Percentiles rank a stretch among this genome's conserved stretches.
Evolutionary conservation across 805 yeast species (phyloP).

Genomic region (Wickerhamomyces canadensis): DNA sequence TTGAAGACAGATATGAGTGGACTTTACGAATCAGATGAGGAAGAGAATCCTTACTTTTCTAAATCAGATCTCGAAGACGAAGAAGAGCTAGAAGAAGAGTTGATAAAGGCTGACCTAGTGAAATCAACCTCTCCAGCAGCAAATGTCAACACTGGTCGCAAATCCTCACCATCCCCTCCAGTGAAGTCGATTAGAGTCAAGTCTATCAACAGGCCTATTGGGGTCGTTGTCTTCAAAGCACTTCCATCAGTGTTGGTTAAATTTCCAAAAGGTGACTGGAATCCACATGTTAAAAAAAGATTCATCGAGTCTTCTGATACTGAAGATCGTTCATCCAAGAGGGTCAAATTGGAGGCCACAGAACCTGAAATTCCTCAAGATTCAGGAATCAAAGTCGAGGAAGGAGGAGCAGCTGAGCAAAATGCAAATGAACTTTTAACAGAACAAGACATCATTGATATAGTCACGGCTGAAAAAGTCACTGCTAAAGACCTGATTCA

Average conservation of each 20-base stretch:
- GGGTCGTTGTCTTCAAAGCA: conserved; percentile 59
- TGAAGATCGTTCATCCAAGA: conserved; percentile 32
- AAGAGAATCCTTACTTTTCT: conserved; percentile 75
- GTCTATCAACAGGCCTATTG: conserved; percentile 41
- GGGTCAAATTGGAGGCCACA: conserved; percentile 32
- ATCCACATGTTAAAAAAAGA: conserved; percentile 47
- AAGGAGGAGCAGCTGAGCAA: conserved; percentile 12
- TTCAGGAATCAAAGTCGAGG: conserved; percentile 5
- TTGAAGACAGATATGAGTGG: conserved; percentile 82
- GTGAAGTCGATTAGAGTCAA: conserved; percentile 34
- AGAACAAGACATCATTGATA: conserved; percentile 62
- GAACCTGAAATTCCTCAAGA: neutral
- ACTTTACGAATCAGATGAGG: conserved; percentile 70
- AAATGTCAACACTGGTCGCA: conserved; percentile 8
- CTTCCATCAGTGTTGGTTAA: conserved; percentile 51
- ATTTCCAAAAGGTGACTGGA: conserved; percentile 84
- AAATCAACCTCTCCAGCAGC: conserved; percentile 21
- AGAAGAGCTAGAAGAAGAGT: conserved; percentile 33
- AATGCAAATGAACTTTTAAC: conserved; percentile 41
- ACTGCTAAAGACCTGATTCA: conserved; percentile 60
- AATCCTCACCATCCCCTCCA: conserved; percentile 18
- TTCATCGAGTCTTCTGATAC: conserved; percentile 23
- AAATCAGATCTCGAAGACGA: conserved; percentile 62
- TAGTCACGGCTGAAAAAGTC: conserved; percentile 41
- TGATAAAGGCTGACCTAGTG: conserved; percentile 33